Evolutionary conservation across 768 basidiomycete species (phyloP).

Genomic region (Polyporus arcularius): DNA sequence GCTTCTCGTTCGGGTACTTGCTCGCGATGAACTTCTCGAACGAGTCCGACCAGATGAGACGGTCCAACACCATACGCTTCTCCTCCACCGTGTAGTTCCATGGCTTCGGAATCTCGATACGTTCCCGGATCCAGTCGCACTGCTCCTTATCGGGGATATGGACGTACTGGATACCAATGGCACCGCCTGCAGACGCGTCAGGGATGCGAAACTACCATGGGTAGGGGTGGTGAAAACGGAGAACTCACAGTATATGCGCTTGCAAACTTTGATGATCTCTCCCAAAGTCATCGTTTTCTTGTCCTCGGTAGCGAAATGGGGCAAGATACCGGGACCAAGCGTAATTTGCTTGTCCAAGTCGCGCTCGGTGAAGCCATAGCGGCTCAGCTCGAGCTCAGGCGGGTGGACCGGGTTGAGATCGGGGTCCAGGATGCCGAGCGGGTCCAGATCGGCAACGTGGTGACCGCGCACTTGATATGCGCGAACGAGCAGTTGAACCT

Average conservation of each 20-base stretch:
- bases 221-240: not conserved
- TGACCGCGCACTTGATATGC: constrained; percentile 99
- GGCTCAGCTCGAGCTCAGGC: constrained; percentile 89
- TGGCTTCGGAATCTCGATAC: constrained; percentile 91
- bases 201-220: too few species aligned
- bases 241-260: constrained; percentile 80
- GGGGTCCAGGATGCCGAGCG: constrained; percentile 88
- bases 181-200: constrained; percentile 42
- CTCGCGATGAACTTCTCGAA: constrained; percentile 98
- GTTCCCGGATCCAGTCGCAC: constrained; percentile 98
- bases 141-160: constrained; percentile 99
- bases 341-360: constrained; percentile 95
- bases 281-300: constrained; percentile 84
- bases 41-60: constrained; percentile 99
- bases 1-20: constrained; percentile 99
- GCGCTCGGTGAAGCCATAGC: constrained; percentile 92
- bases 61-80: constrained; percentile 98
- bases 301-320: constrained; percentile 89
- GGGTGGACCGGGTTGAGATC: constrained; percentile 80
- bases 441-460: constrained; percentile 93
- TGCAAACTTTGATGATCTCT: constrained; percentile 89
- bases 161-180: constrained; percentile 86
- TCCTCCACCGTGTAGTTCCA: constrained; percentile 99
- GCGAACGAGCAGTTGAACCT: constrained; percentile 97
- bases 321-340: constrained; percentile 94